phyloP scores from a whole-genome alignment of 371 early-diverging fungal species.

The Mucor plumbeus region DNA sequence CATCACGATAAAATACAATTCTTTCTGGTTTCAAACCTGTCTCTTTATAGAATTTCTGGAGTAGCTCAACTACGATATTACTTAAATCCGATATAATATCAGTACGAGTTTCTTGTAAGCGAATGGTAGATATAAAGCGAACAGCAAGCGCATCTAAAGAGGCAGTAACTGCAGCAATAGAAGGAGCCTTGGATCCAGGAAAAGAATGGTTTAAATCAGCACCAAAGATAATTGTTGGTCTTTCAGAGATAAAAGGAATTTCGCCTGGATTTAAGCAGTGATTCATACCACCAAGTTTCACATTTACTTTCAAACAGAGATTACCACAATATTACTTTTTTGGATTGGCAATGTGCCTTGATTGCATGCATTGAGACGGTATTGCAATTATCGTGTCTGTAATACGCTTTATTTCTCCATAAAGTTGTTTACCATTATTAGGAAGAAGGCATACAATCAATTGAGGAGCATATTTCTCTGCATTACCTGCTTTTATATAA shows the following conservation, averaged over 20 bases:
- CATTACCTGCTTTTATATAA: slow-evolving; percentile 70
- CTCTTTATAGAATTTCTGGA: slow-evolving; percentile 78
- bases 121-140: slow-evolving; percentile 81
- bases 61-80: slow-evolving; percentile 81
- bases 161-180: slow-evolving; percentile 74
- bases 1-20: slow-evolving; percentile 94
- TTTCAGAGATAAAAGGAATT: slow-evolving; percentile 65
- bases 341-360: slow-evolving; percentile 67
- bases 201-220: slow-evolving; percentile 94
- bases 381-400: slow-evolving; percentile 91
- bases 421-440: slow-evolving; percentile 82
- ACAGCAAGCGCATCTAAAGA: slow-evolving; percentile 86
- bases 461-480: slow-evolving; percentile 76
- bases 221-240: slow-evolving; percentile 91
- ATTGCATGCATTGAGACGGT: slow-evolving; percentile 91
- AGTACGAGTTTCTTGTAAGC: slow-evolving; percentile 76
- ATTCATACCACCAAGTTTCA: slow-evolving; percentile 89
- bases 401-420: slow-evolving; percentile 94
- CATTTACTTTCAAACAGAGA: slow-evolving; percentile 86
- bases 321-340: slow-evolving; percentile 78
- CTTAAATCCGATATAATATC: slow-evolving; percentile 91
- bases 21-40: slow-evolving; percentile 80
- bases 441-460: slow-evolving; percentile 84
- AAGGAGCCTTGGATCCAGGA: slow-evolving; percentile 79
- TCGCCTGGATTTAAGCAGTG: slow-evolving; percentile 46